Evolutionary conservation across 1,139 yeast genomes (phyloP), one percentile per base, ranked within the genome.

Genomic region (Kodamaea ohmeri): DNA sequence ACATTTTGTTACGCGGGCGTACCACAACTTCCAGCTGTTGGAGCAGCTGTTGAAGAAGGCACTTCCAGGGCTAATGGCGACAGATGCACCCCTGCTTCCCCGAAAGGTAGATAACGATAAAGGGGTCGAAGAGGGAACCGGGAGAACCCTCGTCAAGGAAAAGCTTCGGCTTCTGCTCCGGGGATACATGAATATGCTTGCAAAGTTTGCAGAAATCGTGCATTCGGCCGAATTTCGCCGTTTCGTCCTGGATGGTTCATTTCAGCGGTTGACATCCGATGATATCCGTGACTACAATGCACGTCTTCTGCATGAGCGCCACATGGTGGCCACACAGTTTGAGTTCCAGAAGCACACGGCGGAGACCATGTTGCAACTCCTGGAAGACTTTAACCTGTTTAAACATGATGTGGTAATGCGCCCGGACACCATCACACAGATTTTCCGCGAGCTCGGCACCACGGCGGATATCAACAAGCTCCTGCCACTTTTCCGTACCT

Each of bases 81-180:
- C 94, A 0, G 71, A 69, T 8, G 61, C 85, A 11, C 88, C 56
- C 2, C 39, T 42, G 14, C 47, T 70, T 16, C 97, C 50, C 52
- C 75, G 35, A 62, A 81, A 63, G 71, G 73, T 57, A 64, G 78
- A 60, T 58, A 62, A 51, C 49, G 72, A 67, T 48, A 54, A 54
- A 9, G 67, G 69, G 2, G 4, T 8, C 28, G 6, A 65, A 83
- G 16, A n/a, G 19, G 11, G 17, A 11, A 11, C 13, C 6, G 21
- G 9, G 21, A 28, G 16, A 16, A 34, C 32, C 15, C 50, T 64
- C 25, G 50, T 50, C 6, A 53, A 70, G 31, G 97, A 90, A 56
- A 80, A 79, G 48, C 73, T 87, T 47, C 66, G 97, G 32, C 70
- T 88, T 14, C 76, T 94, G 0, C 62, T 90, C 29, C 67, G 97